Conservation (phyloP, 78 protist species). For the Chrysochromulina parva region DNA sequence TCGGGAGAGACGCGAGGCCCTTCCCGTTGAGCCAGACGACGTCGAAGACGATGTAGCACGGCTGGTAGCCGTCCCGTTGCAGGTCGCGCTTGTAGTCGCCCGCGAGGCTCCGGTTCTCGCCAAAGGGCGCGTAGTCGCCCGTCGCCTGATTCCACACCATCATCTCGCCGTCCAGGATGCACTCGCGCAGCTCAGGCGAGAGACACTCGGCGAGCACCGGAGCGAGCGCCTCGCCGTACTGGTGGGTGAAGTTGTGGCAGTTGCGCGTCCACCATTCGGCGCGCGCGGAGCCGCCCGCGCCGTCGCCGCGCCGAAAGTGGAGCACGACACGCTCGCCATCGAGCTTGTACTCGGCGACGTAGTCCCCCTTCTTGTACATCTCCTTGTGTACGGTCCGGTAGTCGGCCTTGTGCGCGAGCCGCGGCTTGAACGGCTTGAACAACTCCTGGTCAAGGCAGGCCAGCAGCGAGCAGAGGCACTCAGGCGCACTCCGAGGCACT, state of each 20-base stretch:
- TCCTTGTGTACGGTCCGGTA: no score
- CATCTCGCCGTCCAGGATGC: slow-evolving; percentile 36
- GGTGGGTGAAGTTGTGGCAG: not conserved
- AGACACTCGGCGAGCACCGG: not conserved
- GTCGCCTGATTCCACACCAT: not conserved
- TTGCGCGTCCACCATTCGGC: not conserved
- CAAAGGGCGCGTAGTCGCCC: not conserved
- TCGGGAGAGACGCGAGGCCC: not conserved
- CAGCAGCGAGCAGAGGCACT: no score
- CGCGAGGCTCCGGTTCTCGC: not conserved
- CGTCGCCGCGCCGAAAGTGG: not conserved
- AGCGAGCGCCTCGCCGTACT: not conserved
- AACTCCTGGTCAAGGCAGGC: not conserved
- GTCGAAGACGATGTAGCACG: not conserved
- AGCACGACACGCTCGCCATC: not conserved
- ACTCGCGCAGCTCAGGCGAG: not conserved
- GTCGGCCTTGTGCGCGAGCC: no score
- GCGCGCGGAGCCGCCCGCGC: not conserved
- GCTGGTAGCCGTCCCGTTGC: not conserved
- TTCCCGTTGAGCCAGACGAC: not conserved
- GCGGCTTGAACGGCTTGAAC: not conserved
- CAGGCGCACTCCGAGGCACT: no score
- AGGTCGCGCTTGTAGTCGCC: not conserved
- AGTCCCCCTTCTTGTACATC: not conserved
- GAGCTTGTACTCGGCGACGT: not conserved